Conservation (phyloP, 2,329 filamentous ascomycete genomes). For the Hypoxylon sp. region DNA sequence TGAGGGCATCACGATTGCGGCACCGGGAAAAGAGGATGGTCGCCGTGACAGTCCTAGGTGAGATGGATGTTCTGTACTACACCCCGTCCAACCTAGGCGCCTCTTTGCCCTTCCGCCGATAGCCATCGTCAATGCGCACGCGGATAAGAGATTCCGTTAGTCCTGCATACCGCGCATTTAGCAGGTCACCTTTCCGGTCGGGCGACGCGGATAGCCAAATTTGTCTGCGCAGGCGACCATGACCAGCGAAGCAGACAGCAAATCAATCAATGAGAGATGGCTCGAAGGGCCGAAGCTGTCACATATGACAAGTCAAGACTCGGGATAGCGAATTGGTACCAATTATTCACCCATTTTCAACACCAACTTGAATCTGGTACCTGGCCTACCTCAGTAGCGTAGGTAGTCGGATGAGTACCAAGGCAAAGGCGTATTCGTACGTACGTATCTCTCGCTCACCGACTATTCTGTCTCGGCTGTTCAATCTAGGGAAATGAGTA, state of each 20-base stretch:
- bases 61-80: conserved; percentile 14
- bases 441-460: conserved; percentile 29
- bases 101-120: conserved; percentile 17
- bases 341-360: conserved; percentile 29
- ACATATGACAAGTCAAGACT: conserved; percentile 37
- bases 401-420: background rate
- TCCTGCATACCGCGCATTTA: conserved; percentile 18
- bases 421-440: background rate
- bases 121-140: conserved; percentile 10
- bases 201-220: conserved; percentile 30
- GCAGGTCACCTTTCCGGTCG: conserved; percentile 20
- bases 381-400: background rate
- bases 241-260: conserved; percentile 35
- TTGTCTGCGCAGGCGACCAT: conserved; percentile 20
- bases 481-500: conserved; percentile 20
- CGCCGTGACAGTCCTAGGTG: background rate
- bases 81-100: conserved; percentile 13
- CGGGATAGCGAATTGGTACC: conserved; percentile 21
- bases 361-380: conserved; percentile 19
- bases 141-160: conserved; percentile 20
- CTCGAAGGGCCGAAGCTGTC: conserved; percentile 29
- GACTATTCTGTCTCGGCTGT: conserved; percentile 23
- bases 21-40: conserved; percentile 8
- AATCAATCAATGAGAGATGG: conserved; percentile 34
- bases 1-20: conserved; percentile 24